These are phyloP conservation scores for Panicum virgatum DNA, from an alignment of 202 grass and related monocot genomes.

Conservation along the genomic window DNA sequence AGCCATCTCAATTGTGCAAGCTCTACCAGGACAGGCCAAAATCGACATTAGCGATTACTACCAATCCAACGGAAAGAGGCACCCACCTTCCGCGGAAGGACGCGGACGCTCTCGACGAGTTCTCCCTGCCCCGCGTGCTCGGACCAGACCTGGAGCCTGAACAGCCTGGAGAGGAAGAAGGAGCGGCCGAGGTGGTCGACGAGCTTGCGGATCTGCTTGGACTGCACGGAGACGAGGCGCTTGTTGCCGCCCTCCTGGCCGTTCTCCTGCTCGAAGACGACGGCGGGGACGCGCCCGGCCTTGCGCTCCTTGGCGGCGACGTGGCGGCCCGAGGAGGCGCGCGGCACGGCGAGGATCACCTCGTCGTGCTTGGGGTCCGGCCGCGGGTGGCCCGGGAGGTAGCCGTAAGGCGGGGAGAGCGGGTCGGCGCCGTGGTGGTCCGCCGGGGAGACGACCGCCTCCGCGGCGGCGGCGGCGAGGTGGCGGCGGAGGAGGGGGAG, in stretches of 20 bases:
- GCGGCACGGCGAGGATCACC: slow-evolving; percentile 68
- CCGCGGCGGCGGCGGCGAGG: slow-evolving; percentile 26
- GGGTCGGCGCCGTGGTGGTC: neutral
- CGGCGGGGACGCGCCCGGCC: slow-evolving; percentile 68
- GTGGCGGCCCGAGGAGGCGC: slow-evolving; percentile 51
- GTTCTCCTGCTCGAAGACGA: slow-evolving; percentile 95
- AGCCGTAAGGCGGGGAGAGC: slow-evolving; percentile 57
- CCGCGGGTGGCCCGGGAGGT: slow-evolving; percentile 76
- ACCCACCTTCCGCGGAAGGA: slow-evolving; percentile 82
- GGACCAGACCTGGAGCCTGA: slow-evolving; percentile 79
- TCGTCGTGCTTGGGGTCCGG: slow-evolving; percentile 86
- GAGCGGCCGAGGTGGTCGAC: slow-evolving; percentile 83
- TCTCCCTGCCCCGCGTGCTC: slow-evolving; percentile 58
- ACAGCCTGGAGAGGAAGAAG: slow-evolving; percentile 90
- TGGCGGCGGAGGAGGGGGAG: slow-evolving; percentile 30
- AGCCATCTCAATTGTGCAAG: neutral
- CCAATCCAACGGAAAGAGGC: neutral
- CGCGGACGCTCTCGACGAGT: slow-evolving; percentile 81
- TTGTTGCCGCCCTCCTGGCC: slow-evolving; percentile 94
- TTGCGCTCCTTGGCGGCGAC: slow-evolving; percentile 77
- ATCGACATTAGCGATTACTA: neutral
- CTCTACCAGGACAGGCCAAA: neutral
- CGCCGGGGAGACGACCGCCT: neutral
- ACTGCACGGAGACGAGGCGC: slow-evolving; percentile 74
- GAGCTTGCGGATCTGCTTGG: slow-evolving; percentile 96